These are phyloP conservation scores for Xylariaceae sp. DNA, from an alignment of 2,329 filamentous ascomycete species.

Conservation along the genomic window DNA sequence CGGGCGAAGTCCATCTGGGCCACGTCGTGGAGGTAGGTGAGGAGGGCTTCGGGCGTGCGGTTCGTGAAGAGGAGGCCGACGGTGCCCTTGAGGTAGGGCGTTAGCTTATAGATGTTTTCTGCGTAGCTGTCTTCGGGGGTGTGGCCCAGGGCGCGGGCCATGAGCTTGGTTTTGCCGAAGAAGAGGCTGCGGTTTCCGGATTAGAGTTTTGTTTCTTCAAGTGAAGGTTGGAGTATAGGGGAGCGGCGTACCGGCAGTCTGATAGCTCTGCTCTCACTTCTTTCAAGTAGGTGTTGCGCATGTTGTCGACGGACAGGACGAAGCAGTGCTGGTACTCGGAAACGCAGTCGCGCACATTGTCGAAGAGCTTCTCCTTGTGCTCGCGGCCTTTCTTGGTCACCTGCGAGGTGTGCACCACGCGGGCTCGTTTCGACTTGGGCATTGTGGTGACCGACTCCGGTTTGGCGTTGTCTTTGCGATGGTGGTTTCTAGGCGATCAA, in stretches of 20 bases:
- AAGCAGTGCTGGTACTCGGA: constrained; percentile 87
- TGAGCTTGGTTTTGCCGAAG: constrained; percentile 99
- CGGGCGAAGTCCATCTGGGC: constrained; percentile 84
- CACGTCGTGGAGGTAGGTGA: constrained; percentile 68
- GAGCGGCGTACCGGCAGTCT: constrained; percentile 67
- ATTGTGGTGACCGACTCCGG: constrained; percentile 47
- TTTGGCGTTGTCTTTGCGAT: neutral
- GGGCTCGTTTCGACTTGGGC: constrained; percentile 94
- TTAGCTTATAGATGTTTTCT: constrained; percentile 68
- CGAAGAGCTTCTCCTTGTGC: constrained; percentile 84
- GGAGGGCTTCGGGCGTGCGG: constrained; percentile 63
- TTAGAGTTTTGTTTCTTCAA: neutral
- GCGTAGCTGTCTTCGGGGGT: constrained; percentile 75
- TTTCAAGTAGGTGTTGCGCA: constrained; percentile 96
- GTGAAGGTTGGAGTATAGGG: neutral
- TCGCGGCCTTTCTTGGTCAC: constrained; percentile 90
- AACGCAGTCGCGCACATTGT: constrained; percentile 80
- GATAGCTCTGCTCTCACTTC: constrained; percentile 79
- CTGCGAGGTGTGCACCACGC: constrained; percentile 84
- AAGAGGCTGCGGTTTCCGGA: constrained; percentile 62
- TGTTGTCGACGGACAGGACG: constrained; percentile 92
- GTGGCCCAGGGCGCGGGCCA: constrained; percentile 87
- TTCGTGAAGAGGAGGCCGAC: constrained; percentile 91
- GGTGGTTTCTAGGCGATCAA: neutral
- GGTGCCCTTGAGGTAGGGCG: constrained; percentile 68